phyloP scores from a whole-genome alignment of 306 rosid genomes.

The Cucumis hystrix region DNA sequence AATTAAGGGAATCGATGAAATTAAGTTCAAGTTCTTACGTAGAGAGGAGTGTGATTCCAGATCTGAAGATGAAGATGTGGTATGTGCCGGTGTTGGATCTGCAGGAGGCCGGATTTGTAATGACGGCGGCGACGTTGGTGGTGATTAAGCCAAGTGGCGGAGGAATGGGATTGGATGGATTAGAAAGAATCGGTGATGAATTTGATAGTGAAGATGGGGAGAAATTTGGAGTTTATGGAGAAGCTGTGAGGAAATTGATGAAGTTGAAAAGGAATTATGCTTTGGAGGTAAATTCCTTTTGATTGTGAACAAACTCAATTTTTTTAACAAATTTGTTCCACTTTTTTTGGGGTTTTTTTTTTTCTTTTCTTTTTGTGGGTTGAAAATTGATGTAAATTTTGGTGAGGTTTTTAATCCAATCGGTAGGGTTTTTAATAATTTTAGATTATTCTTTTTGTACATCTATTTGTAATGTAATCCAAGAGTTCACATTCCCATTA shows the following conservation, averaged over 20 bases:
- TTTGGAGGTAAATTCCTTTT: conserved; percentile 24
- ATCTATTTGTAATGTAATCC: too few relatives aligned
- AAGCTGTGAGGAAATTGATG: conserved; percentile 22
- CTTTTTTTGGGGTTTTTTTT: not conserved
- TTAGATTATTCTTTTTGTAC: too few relatives aligned
- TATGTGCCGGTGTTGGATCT: conserved; percentile 24
- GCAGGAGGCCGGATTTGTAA: conserved; percentile 9
- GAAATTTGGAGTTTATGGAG: conserved; percentile 10
- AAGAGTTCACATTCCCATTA: too few relatives aligned
- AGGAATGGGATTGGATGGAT: not conserved
- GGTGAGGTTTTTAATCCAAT: not conserved
- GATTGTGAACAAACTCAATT: not conserved
- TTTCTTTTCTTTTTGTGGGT: not conserved
- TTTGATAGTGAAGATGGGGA: conserved; percentile 15
- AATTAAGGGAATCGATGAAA: conserved; percentile 12
- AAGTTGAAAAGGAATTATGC: conserved; percentile 18
- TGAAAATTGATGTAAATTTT: not conserved
- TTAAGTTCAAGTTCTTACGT: not conserved
- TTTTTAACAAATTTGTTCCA: not conserved
- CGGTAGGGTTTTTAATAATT: not conserved
- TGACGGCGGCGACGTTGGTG: conserved; percentile 29
- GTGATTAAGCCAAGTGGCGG: conserved; percentile 11
- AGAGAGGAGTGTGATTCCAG: conserved; percentile 20
- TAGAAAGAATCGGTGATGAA: conserved; percentile 3
- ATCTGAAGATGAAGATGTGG: conserved; percentile 25